Conservation (phyloP, 441 rosid genomes). For the Adansonia rubrostipa region DNA sequence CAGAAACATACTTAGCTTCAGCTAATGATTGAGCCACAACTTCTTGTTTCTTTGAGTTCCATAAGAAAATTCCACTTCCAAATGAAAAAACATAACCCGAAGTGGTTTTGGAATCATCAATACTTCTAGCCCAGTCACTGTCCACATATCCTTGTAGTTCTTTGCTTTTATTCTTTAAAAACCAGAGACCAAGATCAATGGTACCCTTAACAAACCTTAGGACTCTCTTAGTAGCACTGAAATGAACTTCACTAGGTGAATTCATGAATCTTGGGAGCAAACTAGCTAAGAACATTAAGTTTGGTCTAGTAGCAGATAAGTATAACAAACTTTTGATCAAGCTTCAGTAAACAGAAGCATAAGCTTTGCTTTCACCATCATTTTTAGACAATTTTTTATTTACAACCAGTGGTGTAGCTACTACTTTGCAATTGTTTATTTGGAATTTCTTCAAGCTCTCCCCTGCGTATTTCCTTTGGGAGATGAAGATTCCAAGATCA, state of each 20-base stretch:
- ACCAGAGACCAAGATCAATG: not conserved
- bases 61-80: not conserved
- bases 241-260: not conserved
- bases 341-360: not conserved
- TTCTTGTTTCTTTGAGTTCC: not conserved
- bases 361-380: not conserved
- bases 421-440: not conserved
- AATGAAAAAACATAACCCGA: not conserved
- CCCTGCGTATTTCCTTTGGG: not conserved
- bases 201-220: not conserved
- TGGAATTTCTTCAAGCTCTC: not conserved
- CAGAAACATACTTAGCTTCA: not conserved
- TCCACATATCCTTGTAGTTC: not conserved
- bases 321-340: not conserved
- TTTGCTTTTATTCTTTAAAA: not conserved
- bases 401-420: no score
- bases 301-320: not conserved
- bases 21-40: not conserved
- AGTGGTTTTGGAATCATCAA: not conserved
- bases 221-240: not conserved
- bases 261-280: no score
- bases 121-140: not conserved
- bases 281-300: not conserved
- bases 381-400: not conserved
- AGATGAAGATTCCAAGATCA: not conserved